A percentile compares a stretch with the other conserved stretches of the same genome.
Evolutionary conservation across 116 monocot genomes (phyloP).

Genomic region (Cymodocea nodosa): DNA sequence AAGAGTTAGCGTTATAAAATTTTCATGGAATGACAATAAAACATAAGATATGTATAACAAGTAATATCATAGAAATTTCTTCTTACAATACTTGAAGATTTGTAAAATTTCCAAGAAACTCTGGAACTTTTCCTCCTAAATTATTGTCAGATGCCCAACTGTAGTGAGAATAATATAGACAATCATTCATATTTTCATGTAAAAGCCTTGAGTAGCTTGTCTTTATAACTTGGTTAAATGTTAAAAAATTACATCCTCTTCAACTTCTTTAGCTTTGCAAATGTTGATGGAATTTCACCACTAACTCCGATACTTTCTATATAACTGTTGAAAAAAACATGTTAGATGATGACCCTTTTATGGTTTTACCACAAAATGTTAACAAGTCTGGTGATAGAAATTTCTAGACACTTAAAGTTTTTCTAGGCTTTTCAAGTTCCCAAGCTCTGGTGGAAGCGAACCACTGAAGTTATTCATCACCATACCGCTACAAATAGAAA

Average conservation of each 20-base stretch:
- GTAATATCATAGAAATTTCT: neutral
- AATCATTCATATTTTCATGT: no score
- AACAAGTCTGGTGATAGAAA: neutral
- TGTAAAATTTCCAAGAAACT: neutral
- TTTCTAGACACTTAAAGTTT: no score
- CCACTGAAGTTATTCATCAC: no score
- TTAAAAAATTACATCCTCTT: neutral
- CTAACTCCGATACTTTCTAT: neutral
- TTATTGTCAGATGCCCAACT: conserved; percentile 3
- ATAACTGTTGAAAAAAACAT: neutral
- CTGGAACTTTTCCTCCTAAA: neutral
- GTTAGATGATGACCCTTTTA: neutral
- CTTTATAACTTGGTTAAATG: no score
- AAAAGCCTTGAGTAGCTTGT: no score
- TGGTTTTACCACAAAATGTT: neutral
- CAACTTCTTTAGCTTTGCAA: neutral
- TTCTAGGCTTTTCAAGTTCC: no score
- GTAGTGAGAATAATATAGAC: neutral
- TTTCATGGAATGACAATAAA: no score
- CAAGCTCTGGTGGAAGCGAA: no score
- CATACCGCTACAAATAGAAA: no score
- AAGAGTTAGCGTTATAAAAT: no score
- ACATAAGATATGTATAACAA: neutral
- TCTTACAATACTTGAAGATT: neutral
- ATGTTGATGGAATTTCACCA: neutral